Base-by-base conservation (phyloP, 2,329 filamentous ascomycete genomes). In the Helotiales sp. region DNA sequence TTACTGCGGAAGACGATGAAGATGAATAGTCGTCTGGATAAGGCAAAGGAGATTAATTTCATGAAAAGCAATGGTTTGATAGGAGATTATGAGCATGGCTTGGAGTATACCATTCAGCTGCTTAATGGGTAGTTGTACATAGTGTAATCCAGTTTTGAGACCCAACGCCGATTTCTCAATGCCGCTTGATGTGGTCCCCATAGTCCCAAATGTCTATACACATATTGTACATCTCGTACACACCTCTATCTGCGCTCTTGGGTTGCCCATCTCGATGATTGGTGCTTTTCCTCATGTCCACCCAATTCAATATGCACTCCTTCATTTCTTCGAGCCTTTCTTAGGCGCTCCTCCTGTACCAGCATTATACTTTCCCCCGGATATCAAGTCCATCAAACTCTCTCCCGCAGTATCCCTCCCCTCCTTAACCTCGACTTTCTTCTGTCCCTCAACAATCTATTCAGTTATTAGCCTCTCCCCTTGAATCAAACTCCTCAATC, bases 351-450 rank as follows among this genome's bases (percentile, higher is more conserved):
- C 52, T 29, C 19, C 27, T 33, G 33, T 47, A 33, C 46, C 33
- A 52, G 27, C 52, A 56, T 58, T 64, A 55, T 56, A n/a, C 42
- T 63, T 61, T 46, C 63, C 79, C 42, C 75, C 77, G 64, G 76
- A 78, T 61, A 83, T 81, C 70, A 84, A 70, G 73, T 84, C 81
- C 72, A 85, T 70, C 68, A 84, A 66, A 69, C 79, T 82, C 61
- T 82, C 81, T 52, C 81, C 78, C 53, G 77, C 73, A 47, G 60
- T 62, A 34, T 61, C 57, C 17, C 63, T 66, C 30, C 52, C 66
- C 31, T 65, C 62, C 36, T 59, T 64, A 62, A 17, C 66, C 64
- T 81, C 78, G 10, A 24, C 51, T 77, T 73, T 51, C 63, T 66
- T 31, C 63, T 61, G 34, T 57, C 66, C 13, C 55, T 66, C 49